Percentiles rank a stretch among this genome's conserved stretches.
These are phyloP conservation scores for Ceratobasidium sp. DNA, from an alignment of 1,284 basidiomycete genomes.

Conservation along the genomic window DNA sequence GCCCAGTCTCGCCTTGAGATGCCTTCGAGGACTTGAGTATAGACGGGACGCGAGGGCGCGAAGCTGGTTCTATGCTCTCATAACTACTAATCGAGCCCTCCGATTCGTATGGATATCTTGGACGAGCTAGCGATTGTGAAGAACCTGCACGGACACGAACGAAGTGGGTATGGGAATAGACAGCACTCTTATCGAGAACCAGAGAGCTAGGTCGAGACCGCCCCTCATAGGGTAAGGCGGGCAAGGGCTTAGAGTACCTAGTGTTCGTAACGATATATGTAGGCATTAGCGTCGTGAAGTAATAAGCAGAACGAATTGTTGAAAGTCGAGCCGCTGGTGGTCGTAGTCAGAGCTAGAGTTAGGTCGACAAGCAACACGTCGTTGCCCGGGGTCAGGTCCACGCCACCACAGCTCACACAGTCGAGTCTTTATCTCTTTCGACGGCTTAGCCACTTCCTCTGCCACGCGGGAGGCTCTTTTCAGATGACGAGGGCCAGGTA, in stretches of 20 bases:
- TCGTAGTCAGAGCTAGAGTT: conserved; percentile 6
- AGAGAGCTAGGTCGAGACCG: conserved; percentile 4
- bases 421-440: conserved; percentile 28
- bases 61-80: background rate
- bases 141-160: background rate
- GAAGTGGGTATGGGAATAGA: background rate
- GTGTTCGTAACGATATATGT: conserved; percentile 13
- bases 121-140: background rate
- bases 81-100: conserved; percentile 10
- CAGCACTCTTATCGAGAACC: background rate
- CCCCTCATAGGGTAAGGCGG: conserved; percentile 1
- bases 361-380: conserved; percentile 25
- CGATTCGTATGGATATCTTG: conserved; percentile 12
- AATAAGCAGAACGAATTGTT: background rate
- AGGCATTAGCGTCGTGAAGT: background rate
- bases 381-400: conserved; percentile 12
- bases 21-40: conserved; percentile 15
- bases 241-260: conserved; percentile 1
- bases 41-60: conserved; percentile 8
- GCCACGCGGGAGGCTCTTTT: background rate
- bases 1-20: background rate
- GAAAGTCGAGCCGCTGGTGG: background rate
- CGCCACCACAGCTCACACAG: conserved; percentile 24
- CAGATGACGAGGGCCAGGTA: conserved; percentile 10
- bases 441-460: background rate